Base-by-base conservation (phyloP, 371 early-diverging fungal genomes). In the Lichtheimia hyalospora region DNA sequence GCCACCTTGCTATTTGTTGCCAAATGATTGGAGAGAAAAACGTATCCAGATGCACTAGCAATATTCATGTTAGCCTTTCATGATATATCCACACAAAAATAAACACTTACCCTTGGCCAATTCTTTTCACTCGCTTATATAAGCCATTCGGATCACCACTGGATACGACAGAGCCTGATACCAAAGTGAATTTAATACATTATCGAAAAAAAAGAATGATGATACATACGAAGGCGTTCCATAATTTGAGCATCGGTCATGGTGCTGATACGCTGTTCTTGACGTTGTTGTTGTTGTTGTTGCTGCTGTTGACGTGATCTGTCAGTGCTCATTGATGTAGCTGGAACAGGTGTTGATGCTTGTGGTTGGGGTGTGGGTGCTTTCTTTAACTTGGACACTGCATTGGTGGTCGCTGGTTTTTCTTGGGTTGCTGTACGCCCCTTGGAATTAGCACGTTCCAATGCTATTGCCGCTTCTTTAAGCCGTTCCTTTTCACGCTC, bases 41-140 rank as follows among this genome's bases (percentile, higher is more conserved):
- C 98, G 41, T 92, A 93, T 48, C 98, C 98, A 41, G 96, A 96
- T 3, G 97, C 98, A 68, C 95, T 90, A 68, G n/a, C 23, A 23
- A 39, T 15, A 40, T 10, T 12, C 34, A 34, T 34, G 34, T 34
- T 10, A 34, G 34, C 0, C 34, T 34, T 34, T 8, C 34, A 34
- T 34, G 34, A 2, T 10, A 2, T 10, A 34, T 34, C 34, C 34
- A 34, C 10, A 34, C 15, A 50, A 21, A 28, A 1, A 12, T 24
- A 34, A 23, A 34, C 43, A 56, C 74, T 70, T 84, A 91, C 90
- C 96, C 98, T 85, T 98, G 97, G 12, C 98, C 98, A 59, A 98
- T 91, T 68, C 96, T 92, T 75, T 94, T 92, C 61, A 92, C 78
- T 66, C 94, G 93, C 68, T 87, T 83, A 80, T 96, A 98, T 48